A percentile compares a stretch with the other conserved stretches of the same genome.
phyloP scores from a whole-genome alignment of 1,284 basidiomycete genomes.

The Apiotrichum veenhuisii region DNA sequence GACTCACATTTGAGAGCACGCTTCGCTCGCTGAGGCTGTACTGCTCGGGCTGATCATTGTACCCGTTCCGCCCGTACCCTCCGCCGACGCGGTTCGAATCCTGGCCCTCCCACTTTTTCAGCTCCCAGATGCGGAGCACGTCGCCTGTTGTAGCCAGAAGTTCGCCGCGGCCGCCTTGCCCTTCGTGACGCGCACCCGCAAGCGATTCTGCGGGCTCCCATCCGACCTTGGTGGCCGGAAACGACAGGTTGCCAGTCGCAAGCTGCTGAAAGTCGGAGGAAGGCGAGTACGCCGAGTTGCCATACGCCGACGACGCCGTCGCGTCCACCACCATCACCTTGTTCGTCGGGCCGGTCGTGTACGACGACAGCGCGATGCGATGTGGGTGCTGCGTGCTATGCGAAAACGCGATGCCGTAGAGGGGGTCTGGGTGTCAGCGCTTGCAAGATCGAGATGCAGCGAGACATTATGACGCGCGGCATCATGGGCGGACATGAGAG shows the following conservation, averaged over 20 bases:
- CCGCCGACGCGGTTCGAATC: constrained; percentile 22
- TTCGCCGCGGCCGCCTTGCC: constrained; percentile 53
- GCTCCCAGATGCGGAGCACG: constrained; percentile 82
- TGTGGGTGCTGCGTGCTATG: constrained; percentile 37
- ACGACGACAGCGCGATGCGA: constrained; percentile 42
- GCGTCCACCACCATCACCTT: constrained; percentile 43
- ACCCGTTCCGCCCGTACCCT: constrained; percentile 53
- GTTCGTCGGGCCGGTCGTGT: constrained; percentile 39
- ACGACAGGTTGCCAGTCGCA: constrained; percentile 32
- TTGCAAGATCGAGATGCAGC: background rate
- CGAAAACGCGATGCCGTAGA: constrained; percentile 49
- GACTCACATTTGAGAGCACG: constrained; percentile 71
- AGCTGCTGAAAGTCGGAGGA: constrained; percentile 32
- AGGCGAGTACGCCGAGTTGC: constrained; percentile 11
- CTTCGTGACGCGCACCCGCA: constrained; percentile 26
- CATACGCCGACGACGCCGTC: constrained; percentile 3
- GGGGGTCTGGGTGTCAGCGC: constrained; percentile 32
- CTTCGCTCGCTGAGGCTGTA: constrained; percentile 45
- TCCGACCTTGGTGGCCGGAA: constrained; percentile 48
- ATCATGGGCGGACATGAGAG: background rate
- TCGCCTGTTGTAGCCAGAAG: constrained; percentile 86
- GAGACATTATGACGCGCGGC: background rate
- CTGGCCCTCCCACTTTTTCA: constrained; percentile 52
- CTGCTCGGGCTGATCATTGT: constrained; percentile 55
- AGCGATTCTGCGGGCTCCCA: constrained; percentile 46